Base-by-base conservation (phyloP, 106 monocot species). In the Allium cepa region DNA sequence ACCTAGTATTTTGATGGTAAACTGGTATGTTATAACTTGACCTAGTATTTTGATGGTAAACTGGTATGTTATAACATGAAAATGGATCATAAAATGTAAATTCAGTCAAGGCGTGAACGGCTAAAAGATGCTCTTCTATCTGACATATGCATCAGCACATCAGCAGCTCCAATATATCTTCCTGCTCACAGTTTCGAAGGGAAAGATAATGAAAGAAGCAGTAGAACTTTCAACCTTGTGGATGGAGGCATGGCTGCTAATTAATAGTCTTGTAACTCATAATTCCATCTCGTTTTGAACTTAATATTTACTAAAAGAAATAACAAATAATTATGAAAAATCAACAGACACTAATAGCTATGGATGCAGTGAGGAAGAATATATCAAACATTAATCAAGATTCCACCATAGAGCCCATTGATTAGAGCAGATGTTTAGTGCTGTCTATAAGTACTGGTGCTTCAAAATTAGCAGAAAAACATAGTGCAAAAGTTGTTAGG, bases 161-260 rank as follows among this genome's bases (percentile, higher is more conserved):
- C 83, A 0, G 87, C 87, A 57, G 83, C 87, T 4, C 85, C 85
- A 1, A 86, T 81, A 1, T 86, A 81, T 69, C 77, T 88, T 47
- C 88, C 88, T 1, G 76, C 84, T 18, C 84, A 88, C 51, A 72
- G 74, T 60, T 88, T 88, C 45, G 68, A 76, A 61, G 76, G 73
- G 2, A 70, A 71, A 28, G 71, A 72, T 50, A 9, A 68, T 0
- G 11, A 60, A 10, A 79, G 79, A 18, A 77, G 28, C 0, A 62
- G 26, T 1, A 69, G 60, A 28, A 66, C 47, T 13, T 88, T 81
- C 59, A 58, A 89, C 48, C 82, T 89, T 13, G 63, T 89, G 2
- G 88, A 89, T 26, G 88, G 88, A 0, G 88, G 81, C 8, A 61
- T 88, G 0, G 79, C 81, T 14, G 88, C 82, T 16, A 82, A 84